These are phyloP conservation scores for Sparassis latifolia DNA, from an alignment of 1,284 basidiomycete genomes.

Conservation along the genomic window DNA sequence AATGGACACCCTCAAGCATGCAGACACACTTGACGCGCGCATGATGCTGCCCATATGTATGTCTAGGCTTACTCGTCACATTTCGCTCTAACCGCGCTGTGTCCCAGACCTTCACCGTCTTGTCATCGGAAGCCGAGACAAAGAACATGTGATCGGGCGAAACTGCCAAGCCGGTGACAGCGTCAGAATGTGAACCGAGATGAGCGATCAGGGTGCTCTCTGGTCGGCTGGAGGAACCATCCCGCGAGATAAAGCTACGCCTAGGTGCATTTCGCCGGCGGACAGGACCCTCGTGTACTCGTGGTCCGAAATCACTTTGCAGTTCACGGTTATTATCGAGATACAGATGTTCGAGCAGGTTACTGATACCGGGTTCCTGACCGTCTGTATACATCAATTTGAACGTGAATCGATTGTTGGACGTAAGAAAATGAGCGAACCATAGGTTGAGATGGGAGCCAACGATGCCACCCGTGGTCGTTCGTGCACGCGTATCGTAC, in stretches of 20 bases:
- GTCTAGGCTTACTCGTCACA: constrained; percentile 70
- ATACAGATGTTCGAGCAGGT: constrained; percentile 84
- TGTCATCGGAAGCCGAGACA: constrained; percentile 82
- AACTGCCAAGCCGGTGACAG: constrained; percentile 77
- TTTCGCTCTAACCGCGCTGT: constrained; percentile 74
- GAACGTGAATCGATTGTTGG: no score
- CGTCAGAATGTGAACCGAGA: constrained; percentile 78
- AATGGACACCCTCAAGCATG: constrained; percentile 78
- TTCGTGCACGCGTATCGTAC: constrained; percentile 41
- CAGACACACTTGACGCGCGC: constrained; percentile 78
- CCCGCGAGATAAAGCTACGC: constrained; percentile 56
- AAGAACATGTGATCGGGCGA: constrained; percentile 96
- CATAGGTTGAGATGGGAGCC: constrained; percentile 63
- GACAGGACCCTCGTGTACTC: constrained; percentile 71
- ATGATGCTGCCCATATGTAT: constrained; percentile 75
- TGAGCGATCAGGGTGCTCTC: constrained; percentile 82
- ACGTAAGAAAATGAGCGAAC: constrained; percentile 32
- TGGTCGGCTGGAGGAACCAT: constrained; percentile 46
- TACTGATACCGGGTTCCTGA: constrained; percentile 80
- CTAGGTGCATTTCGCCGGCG: constrained; percentile 67
- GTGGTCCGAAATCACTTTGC: constrained; percentile 85
- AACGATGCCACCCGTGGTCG: constrained; percentile 43
- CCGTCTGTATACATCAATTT: constrained; percentile 47
- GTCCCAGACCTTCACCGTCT: constrained; percentile 82
- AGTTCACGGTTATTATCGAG: constrained; percentile 80